Evolutionary conservation across 1,284 basidiomycete genomes (phyloP).

Genomic region (Xanthoconium separans): DNA sequence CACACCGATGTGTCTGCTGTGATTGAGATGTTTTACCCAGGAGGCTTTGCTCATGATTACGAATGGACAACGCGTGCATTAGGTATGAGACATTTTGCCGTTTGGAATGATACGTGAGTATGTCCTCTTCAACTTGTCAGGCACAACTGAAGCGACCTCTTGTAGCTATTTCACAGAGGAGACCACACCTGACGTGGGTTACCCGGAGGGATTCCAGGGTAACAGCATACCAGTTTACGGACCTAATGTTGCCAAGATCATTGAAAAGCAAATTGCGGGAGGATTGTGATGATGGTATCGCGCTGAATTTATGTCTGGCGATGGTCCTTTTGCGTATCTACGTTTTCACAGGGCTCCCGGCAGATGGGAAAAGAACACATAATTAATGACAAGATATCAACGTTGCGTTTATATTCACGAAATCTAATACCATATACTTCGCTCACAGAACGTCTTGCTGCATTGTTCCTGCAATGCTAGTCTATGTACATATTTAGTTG

Average conservation of each 20-base stretch:
- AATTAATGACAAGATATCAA: no score
- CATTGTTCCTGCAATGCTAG: background rate
- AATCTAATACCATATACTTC: background rate
- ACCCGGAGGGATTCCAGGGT: constrained; percentile 79
- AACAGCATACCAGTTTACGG: constrained; percentile 67
- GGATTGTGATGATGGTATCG: constrained; percentile 14
- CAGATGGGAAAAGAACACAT: no score
- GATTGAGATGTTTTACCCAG: constrained; percentile 80
- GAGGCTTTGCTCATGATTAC: constrained; percentile 81
- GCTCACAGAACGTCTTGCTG: background rate
- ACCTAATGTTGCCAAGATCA: constrained; percentile 49
- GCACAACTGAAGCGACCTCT: background rate
- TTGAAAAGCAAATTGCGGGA: constrained; percentile 56
- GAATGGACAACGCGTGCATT: constrained; percentile 72
- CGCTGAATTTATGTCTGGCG: background rate
- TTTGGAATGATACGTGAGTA: constrained; percentile 75
- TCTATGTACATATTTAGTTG: constrained; percentile 8
- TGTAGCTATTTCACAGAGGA: constrained; percentile 49
- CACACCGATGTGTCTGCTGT: constrained; percentile 64
- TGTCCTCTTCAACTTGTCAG: background rate
- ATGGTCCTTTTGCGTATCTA: background rate
- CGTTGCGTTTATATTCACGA: background rate
- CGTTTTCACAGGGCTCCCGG: background rate
- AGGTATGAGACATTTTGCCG: constrained; percentile 71
- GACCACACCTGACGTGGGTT: constrained; percentile 52